Conservation (phyloP, 148 eudicot genomes). For the Fallopia convolvulus region DNA sequence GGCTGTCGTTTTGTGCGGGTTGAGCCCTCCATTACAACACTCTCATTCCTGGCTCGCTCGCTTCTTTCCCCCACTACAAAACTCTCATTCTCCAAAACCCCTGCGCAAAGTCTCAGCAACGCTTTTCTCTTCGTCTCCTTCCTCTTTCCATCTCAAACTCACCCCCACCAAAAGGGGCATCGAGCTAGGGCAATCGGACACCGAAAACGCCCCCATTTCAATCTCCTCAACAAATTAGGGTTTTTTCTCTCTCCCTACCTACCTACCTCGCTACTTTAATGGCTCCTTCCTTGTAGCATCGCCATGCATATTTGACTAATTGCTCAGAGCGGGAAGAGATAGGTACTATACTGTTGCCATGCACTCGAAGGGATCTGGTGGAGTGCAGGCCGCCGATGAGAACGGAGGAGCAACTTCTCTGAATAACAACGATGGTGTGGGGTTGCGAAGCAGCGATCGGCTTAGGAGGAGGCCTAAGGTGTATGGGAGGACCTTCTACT, state of each 20-base stretch:
- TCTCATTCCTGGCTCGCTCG: not conserved
- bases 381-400: slow-evolving; percentile 23
- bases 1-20: not conserved
- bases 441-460: slow-evolving; percentile 69
- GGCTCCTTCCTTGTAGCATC: not conserved
- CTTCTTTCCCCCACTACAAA: not conserved
- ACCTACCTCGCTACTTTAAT: not conserved
- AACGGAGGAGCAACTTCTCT: slow-evolving; percentile 28
- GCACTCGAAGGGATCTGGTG: slow-evolving; percentile 64
- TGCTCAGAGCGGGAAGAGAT: not conserved
- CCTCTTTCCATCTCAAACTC: not conserved
- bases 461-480: slow-evolving; percentile 44
- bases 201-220: not conserved
- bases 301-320: slow-evolving; percentile 7
- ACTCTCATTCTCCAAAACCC: not conserved
- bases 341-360: slow-evolving; percentile 16
- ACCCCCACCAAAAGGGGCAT: not conserved
- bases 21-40: not conserved
- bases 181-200: slow-evolving; percentile 7
- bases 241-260: not conserved
- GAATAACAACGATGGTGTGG: slow-evolving; percentile 13
- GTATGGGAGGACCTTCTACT: slow-evolving; percentile 30
- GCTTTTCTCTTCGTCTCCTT: not conserved
- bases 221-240: not conserved
- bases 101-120: not conserved